Conservation (phyloP, 129 eudicot species). For the Cynara cardunculus region DNA sequence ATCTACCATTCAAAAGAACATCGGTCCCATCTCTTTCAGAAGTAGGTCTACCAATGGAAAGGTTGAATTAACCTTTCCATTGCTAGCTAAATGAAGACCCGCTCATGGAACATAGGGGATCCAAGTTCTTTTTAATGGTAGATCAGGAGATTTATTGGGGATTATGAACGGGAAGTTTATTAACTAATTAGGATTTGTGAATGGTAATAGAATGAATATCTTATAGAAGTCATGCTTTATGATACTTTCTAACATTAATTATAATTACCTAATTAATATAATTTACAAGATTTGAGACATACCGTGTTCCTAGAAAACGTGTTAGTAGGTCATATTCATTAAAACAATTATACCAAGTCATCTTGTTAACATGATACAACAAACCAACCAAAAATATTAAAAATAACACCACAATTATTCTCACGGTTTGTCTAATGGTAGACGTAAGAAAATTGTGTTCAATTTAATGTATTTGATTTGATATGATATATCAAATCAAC, state of each 20-base stretch:
- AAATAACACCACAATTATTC: neutral
- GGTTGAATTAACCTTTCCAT: too few relatives aligned
- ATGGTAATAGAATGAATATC: neutral
- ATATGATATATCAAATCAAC: neutral
- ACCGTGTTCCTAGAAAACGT: neutral
- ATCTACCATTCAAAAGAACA: neutral
- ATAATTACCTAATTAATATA: neutral
- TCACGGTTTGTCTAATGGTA: neutral
- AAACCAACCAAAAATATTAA: neutral
- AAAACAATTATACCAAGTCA: neutral
- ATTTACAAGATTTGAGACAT: neutral
- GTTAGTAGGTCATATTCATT: neutral
- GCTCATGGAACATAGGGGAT: neutral
- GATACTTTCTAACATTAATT: neutral
- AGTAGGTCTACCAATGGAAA: too few relatives aligned
- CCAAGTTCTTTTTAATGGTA: neutral
- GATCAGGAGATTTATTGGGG: neutral
- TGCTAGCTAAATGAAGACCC: too few relatives aligned
- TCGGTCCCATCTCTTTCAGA: neutral
- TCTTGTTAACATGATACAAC: neutral
- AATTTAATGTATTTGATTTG: neutral
- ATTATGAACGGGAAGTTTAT: too few relatives aligned
- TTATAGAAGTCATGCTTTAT: neutral
- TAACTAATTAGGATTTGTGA: neutral
- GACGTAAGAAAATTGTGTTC: neutral